A percentile compares a stretch with the other conserved stretches of the same genome.
Evolutionary conservation across 257 asterid genomes (phyloP).

Genomic region (Leonotis leonurus): DNA sequence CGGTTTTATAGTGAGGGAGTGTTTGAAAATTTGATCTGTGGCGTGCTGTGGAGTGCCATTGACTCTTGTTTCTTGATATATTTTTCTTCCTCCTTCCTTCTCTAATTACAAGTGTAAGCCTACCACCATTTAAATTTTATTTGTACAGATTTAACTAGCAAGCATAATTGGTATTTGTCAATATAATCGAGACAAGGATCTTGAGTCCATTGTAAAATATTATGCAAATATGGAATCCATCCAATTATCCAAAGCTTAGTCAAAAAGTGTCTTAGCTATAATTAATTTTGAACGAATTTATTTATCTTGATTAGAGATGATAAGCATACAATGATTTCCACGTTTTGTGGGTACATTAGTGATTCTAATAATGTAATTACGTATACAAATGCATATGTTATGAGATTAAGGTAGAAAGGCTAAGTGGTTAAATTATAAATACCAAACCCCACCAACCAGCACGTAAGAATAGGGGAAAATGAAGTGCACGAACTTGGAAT

Average conservation of each 20-base stretch:
- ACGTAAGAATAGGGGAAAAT: not conserved
- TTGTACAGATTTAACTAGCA: no score
- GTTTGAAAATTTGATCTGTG: slow-evolving; percentile 5
- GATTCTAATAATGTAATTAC: not conserved
- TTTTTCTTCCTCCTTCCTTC: not conserved
- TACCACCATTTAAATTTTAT: no score
- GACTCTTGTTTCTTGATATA: slow-evolving; percentile 2
- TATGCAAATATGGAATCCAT: not conserved
- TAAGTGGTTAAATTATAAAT: slow-evolving; percentile 1
- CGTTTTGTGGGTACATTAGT: not conserved
- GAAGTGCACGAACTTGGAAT: not conserved
- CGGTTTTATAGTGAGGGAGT: not conserved
- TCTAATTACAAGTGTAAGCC: not conserved
- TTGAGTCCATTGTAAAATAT: not conserved
- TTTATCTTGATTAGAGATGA: not conserved
- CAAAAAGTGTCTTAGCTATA: not conserved
- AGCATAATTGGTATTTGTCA: not conserved
- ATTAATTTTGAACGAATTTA: not conserved
- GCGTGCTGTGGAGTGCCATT: slow-evolving; percentile 9
- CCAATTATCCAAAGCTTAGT: no score
- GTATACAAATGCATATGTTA: not conserved
- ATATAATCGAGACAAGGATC: not conserved
- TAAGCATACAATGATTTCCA: not conserved
- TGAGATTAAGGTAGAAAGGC: not conserved
- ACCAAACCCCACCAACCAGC: slow-evolving; percentile 27